Percentiles rank a stretch among this genome's conserved stretches.
These are phyloP conservation scores for Cerrena zonata DNA, from an alignment of 1,284 basidiomycete genomes.

Conservation along the genomic window DNA sequence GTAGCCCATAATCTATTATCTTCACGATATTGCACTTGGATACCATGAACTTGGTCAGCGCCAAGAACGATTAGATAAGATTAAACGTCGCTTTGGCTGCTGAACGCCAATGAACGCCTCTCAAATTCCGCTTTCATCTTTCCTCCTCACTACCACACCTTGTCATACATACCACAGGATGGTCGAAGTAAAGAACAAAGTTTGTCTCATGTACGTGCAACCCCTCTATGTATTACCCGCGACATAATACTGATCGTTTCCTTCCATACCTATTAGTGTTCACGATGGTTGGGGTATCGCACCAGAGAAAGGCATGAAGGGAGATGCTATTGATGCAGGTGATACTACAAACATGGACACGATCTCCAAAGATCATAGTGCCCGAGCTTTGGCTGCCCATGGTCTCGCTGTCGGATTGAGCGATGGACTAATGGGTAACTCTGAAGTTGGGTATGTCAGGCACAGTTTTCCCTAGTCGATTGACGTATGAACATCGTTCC, in stretches of 20 bases:
- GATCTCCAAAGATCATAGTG: constrained; percentile 72
- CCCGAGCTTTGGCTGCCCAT: constrained; percentile 72
- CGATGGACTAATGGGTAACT: constrained; percentile 93
- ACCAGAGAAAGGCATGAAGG: constrained; percentile 60
- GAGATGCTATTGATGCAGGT: constrained; percentile 81
- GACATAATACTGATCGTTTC: not conserved
- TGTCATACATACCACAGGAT: constrained; percentile 15
- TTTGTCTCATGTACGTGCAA: constrained; percentile 74
- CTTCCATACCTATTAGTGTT: constrained; percentile 45
- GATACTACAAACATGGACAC: constrained; percentile 83
- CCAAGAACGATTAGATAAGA: not conserved
- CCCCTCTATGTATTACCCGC: not conserved
- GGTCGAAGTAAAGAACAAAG: constrained; percentile 73
- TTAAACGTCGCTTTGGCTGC: not conserved
- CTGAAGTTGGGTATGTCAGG: constrained; percentile 82
- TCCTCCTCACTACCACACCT: not conserved
- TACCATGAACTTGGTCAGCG: too few species aligned
- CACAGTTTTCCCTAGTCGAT: too few species aligned
- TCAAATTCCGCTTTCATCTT: not conserved
- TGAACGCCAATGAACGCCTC: not conserved
- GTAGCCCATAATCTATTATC: too few species aligned
- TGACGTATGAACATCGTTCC: constrained; percentile 6
- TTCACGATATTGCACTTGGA: too few species aligned
- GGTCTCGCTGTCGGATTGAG: constrained; percentile 82
- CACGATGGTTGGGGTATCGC: constrained; percentile 92